A percentile compares a stretch with the other conserved stretches of the same genome.
Conservation (phyloP, 495 filamentous ascomycete species). For the Cercophora sp. region DNA sequence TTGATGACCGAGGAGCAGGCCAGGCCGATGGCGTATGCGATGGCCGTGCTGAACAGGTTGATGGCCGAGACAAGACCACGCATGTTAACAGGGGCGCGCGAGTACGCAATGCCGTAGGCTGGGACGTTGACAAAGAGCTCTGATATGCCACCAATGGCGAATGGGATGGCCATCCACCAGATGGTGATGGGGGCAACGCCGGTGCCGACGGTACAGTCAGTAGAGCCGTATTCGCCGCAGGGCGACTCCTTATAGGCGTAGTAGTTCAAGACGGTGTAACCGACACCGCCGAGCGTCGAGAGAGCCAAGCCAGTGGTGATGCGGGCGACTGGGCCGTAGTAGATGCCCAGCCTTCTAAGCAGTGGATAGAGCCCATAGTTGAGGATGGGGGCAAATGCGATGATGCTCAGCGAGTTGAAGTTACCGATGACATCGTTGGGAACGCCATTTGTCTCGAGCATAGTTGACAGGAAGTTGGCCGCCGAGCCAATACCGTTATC, state of each 20-base stretch:
- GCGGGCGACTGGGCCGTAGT: conserved; percentile 68
- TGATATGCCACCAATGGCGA: conserved; percentile 55
- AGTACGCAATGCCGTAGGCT: conserved; percentile 69
- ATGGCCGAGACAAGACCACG: conserved; percentile 63
- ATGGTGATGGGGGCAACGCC: conserved; percentile 49
- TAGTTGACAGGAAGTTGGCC: conserved; percentile 52
- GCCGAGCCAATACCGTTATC: conserved; percentile 47
- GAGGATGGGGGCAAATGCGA: conserved; percentile 63
- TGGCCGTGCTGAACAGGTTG: conserved; percentile 57
- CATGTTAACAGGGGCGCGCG: conserved; percentile 65
- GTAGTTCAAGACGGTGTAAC: conserved; percentile 67
- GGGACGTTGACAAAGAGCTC: conserved; percentile 70
- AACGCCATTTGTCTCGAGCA: conserved; percentile 61
- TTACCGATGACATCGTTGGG: conserved; percentile 77
- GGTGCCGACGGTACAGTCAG: conserved; percentile 34
- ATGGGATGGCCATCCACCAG: conserved; percentile 50
- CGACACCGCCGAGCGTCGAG: conserved; percentile 59
- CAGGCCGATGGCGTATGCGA: conserved; percentile 57
- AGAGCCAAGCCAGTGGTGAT: conserved; percentile 69
- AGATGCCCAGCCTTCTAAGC: conserved; percentile 59
- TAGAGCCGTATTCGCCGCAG: conserved; percentile 45
- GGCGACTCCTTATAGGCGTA: conserved; percentile 60
- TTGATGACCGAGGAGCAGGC: conserved; percentile 57
- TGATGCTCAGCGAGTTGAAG: conserved; percentile 70
- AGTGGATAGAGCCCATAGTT: conserved; percentile 63